phyloP scores from a whole-genome alignment of 768 basidiomycete genomes.

The Mycena haematopus region DNA sequence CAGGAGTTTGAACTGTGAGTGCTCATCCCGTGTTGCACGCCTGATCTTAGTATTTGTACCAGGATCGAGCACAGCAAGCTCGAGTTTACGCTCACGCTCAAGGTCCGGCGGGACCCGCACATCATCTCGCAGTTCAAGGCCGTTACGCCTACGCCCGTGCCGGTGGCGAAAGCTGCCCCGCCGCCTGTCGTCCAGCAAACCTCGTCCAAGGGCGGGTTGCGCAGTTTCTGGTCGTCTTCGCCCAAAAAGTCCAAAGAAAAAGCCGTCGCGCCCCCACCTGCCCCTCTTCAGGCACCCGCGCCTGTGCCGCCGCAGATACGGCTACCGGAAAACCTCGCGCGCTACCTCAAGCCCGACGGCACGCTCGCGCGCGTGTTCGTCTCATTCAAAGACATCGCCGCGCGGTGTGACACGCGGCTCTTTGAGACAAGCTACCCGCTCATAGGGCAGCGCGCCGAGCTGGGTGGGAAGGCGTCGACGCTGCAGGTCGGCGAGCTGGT shows the following conservation, averaged over 20 bases:
- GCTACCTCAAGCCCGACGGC: slow-evolving; percentile 85
- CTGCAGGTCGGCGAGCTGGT: slow-evolving; percentile 86
- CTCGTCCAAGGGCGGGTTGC: slow-evolving; percentile 69
- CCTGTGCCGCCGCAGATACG: slow-evolving; percentile 42
- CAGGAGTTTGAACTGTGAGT: slow-evolving; percentile 92
- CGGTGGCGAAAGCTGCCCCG: slow-evolving; percentile 39
- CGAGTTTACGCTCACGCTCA: slow-evolving; percentile 91
- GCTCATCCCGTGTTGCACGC: neutral
- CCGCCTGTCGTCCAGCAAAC: slow-evolving; percentile 50
- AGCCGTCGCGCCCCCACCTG: slow-evolving; percentile 33
- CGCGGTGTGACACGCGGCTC: slow-evolving; percentile 82
- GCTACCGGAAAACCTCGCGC: slow-evolving; percentile 77
- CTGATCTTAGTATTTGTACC: slow-evolving; percentile 9
- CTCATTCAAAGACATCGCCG: slow-evolving; percentile 85
- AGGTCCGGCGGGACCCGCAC: slow-evolving; percentile 86
- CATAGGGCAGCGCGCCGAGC: slow-evolving; percentile 74
- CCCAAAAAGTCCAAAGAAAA: slow-evolving; percentile 71
- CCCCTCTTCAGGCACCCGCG: slow-evolving; percentile 45
- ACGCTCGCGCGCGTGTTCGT: slow-evolving; percentile 88
- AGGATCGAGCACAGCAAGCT: slow-evolving; percentile 95
- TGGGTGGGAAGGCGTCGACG: slow-evolving; percentile 62
- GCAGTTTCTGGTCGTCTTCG: slow-evolving; percentile 77
- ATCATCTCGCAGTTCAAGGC: slow-evolving; percentile 80
- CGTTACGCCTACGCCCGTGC: slow-evolving; percentile 55
- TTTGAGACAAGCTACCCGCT: slow-evolving; percentile 85